Evolutionary conservation across 176 grass and related monocot genomes (phyloP).

Genomic region (Oryza meyeriana): DNA sequence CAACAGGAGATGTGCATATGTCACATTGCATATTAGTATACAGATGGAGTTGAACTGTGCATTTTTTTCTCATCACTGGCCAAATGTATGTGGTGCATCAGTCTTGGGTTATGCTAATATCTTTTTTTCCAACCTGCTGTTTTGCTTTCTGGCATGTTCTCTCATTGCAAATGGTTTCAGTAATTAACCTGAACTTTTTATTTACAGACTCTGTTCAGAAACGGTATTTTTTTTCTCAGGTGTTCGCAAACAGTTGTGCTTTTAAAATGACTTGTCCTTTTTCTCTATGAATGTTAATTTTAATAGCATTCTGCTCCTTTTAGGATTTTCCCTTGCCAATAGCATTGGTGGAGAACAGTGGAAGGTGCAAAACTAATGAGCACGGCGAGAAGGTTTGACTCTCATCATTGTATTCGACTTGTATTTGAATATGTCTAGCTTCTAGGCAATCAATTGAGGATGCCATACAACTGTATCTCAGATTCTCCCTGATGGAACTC

Average conservation of each 20-base stretch:
- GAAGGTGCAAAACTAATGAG: conserved; percentile 92
- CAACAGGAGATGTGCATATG: not conserved
- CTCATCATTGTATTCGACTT: conserved; percentile 14
- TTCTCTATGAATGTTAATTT: not conserved
- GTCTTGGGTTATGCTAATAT: not conserved
- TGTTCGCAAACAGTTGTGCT: not conserved
- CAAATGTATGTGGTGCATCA: not conserved
- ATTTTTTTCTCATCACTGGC: not conserved
- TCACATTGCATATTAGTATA: not conserved
- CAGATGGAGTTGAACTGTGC: not conserved
- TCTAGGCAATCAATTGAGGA: conserved; percentile 15
- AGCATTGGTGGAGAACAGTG: conserved; percentile 85
- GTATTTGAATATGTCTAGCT: conserved; percentile 1
- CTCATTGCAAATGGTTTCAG: not conserved
- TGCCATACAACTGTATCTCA: conserved; percentile 29
- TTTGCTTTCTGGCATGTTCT: not conserved
- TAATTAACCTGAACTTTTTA: not conserved
- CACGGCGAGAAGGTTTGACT: conserved; percentile 76
- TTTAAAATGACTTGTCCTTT: not conserved
- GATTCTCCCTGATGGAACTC: conserved; percentile 81
- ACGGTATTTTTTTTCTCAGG: not conserved
- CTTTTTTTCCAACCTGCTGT: not conserved
- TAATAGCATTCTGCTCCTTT: conserved; percentile 27
- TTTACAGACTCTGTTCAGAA: not conserved
- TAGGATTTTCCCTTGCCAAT: conserved; percentile 71